Conservation (phyloP, 2,329 filamentous ascomycete genomes). For the Fusarium pseudonygamai region DNA sequence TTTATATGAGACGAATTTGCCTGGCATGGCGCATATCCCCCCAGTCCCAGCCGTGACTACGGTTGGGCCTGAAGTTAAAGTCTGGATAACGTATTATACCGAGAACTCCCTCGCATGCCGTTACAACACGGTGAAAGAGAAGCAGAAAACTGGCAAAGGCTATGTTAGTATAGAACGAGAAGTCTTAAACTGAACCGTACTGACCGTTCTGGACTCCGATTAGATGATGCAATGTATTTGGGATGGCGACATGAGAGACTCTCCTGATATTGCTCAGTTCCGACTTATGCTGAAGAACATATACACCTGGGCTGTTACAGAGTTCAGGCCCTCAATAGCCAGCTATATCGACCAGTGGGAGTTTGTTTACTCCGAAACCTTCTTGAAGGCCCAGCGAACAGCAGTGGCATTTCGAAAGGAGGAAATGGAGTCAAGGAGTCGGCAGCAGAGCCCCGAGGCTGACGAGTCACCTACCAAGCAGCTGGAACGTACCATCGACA, state of each 20-base stretch:
- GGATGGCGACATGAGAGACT: background rate
- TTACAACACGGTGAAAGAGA: background rate
- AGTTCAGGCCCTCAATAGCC: background rate
- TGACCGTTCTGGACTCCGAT: background rate
- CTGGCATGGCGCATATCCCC: conserved; percentile 8
- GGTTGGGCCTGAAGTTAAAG: conserved; percentile 24
- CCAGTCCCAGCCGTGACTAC: conserved; percentile 30
- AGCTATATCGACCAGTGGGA: background rate
- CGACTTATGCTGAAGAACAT: background rate
- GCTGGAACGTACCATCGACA: background rate
- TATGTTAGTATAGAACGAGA: background rate
- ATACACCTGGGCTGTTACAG: background rate
- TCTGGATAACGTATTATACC: conserved; percentile 29
- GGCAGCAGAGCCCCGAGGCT: background rate
- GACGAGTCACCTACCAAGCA: background rate
- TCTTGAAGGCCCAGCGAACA: accelerated
- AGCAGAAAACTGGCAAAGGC: background rate
- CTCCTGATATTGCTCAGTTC: background rate
- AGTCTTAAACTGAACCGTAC: background rate
- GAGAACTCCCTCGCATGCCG: background rate
- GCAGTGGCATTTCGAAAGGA: background rate
- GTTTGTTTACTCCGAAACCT: accelerated
- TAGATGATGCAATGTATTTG: background rate
- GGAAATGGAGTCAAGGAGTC: background rate
- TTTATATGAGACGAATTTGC: accelerated